phyloP scores from a whole-genome alignment of 805 yeast genomes.

The Hemisphaericaspora nanyangensis region DNA sequence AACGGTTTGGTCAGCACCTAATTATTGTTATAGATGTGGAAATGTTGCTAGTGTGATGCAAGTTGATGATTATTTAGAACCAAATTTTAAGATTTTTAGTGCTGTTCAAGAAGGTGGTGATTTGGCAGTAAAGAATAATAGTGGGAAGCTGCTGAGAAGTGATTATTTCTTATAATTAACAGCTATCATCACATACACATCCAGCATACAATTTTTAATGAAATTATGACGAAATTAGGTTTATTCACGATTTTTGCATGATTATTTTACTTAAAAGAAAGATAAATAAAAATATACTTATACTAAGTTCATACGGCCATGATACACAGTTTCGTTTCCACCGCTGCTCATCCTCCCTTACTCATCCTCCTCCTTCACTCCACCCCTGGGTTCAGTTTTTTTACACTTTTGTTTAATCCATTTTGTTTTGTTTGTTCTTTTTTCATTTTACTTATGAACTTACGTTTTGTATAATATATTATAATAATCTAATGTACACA shows the following conservation, averaged over 20 bases:
- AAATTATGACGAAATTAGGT: conserved; percentile 2
- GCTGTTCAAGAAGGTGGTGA: conserved; percentile 85
- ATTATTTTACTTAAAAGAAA: too few species aligned
- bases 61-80: conserved; percentile 80
- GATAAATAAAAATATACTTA: too few species aligned
- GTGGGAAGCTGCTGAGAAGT: conserved; percentile 41
- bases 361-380: too few species aligned
- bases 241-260: too few species aligned
- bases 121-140: conserved; percentile 34
- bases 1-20: conserved; percentile 97
- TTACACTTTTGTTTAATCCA: too few species aligned
- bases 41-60: conserved; percentile 98
- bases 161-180: conserved; percentile 39
- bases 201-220: neutral
- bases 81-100: conserved; percentile 88
- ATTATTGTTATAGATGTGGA: conserved; percentile 96
- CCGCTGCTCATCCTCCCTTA: too few species aligned
- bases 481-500: conserved; percentile 1
- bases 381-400: too few species aligned
- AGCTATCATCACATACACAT: too few species aligned
- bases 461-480: neutral
- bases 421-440: too few species aligned
- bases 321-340: too few species aligned
- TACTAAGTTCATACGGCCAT: neutral
- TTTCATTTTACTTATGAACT: neutral